These are phyloP conservation scores for Austroboletus niveus DNA, from an alignment of 1,284 basidiomycete genomes.

Conservation along the genomic window DNA sequence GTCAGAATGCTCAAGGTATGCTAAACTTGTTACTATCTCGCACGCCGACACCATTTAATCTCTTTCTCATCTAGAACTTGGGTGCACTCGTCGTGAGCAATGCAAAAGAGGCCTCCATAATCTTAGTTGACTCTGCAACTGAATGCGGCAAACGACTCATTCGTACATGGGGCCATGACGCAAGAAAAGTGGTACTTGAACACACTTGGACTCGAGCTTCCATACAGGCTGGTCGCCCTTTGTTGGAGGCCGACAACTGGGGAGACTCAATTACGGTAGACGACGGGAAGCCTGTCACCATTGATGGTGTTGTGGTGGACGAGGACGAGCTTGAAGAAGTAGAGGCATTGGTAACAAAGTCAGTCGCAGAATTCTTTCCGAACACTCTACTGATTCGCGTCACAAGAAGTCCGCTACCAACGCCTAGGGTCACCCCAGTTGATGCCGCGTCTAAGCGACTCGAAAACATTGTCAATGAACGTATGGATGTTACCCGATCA, in stretches of 20 bases:
- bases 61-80: constrained; percentile 38
- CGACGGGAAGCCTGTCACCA: constrained; percentile 42
- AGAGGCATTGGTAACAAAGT: constrained; percentile 37
- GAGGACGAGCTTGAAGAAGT: constrained; percentile 37
- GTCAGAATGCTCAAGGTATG: constrained; percentile 50
- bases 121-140: constrained; percentile 55
- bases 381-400: constrained; percentile 20
- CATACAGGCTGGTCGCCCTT: constrained; percentile 38
- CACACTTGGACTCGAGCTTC: constrained; percentile 45
- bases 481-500: not conserved
- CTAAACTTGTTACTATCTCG: constrained; percentile 1
- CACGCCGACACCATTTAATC: not conserved
- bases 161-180: constrained; percentile 52
- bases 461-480: constrained; percentile 2
- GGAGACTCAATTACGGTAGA: constrained; percentile 49
- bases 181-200: constrained; percentile 47
- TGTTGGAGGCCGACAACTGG: constrained; percentile 52
- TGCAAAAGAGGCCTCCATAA: constrained; percentile 48
- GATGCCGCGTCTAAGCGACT: constrained; percentile 24
- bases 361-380: constrained; percentile 22
- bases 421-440: constrained; percentile 56
- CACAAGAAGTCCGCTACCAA: constrained; percentile 53
- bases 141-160: constrained; percentile 52
- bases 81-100: constrained; percentile 51
- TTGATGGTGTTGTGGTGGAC: constrained; percentile 31